phyloP scores from a whole-genome alignment of 108 stramenopile species.

The Cyclotella kingstonii region DNA sequence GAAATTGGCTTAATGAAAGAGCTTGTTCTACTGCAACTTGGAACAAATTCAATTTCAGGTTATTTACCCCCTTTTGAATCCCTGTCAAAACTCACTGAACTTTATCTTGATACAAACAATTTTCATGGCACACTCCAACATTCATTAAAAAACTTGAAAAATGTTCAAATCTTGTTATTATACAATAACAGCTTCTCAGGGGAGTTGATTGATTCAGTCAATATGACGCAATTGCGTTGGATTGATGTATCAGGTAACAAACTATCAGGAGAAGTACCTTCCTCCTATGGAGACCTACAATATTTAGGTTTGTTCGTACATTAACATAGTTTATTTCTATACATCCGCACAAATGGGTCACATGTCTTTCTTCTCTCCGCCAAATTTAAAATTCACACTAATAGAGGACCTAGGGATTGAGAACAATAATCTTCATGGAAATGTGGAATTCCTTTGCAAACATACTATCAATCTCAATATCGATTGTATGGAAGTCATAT shows the following conservation, averaged over 20 bases:
- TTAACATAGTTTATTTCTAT: too few species aligned
- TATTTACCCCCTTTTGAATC: conserved; percentile 21
- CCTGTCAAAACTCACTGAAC: conserved; percentile 23
- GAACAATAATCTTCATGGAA: not conserved
- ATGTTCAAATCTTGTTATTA: conserved; percentile 43
- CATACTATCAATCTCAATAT: not conserved
- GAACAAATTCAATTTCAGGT: conserved; percentile 36
- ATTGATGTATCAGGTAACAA: not conserved
- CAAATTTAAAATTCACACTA: too few species aligned
- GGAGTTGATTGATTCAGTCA: not conserved
- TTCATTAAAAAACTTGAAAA: conserved; percentile 14
- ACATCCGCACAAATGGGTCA: not conserved
- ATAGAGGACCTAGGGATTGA: conserved; percentile 2
- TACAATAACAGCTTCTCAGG: conserved; percentile 39
- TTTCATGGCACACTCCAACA: conserved; percentile 43
- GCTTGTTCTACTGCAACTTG: conserved; percentile 28
- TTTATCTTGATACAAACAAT: conserved; percentile 47
- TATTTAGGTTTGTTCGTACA: not conserved
- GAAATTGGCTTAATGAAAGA: conserved; percentile 43
- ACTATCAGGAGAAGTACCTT: conserved; percentile 7
- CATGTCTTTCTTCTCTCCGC: not conserved
- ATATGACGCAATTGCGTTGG: not conserved
- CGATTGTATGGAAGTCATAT: not conserved
- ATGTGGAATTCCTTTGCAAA: conserved; percentile 5
- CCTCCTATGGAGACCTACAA: not conserved